Conservation (phyloP, 495 filamentous ascomycete genomes). For the Xylaria flabelliformis region DNA sequence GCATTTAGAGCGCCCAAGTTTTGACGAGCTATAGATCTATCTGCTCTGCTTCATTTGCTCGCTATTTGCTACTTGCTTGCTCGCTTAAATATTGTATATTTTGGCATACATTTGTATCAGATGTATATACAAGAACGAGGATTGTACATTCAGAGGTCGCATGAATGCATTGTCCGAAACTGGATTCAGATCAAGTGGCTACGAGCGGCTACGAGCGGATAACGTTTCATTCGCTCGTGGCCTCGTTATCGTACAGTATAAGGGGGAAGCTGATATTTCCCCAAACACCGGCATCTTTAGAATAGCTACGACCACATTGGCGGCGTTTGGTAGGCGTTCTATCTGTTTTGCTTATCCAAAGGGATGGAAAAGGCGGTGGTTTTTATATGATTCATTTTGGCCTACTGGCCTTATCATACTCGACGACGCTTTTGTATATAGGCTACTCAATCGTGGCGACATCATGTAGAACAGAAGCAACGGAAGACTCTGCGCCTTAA, state of each 20-base stretch:
- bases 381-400: neutral
- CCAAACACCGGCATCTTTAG: neutral
- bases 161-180: neutral
- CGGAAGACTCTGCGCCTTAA: neutral
- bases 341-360: neutral
- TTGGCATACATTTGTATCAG: constrained; percentile 9
- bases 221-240: neutral
- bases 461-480: neutral
- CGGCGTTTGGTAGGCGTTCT: constrained; percentile 20
- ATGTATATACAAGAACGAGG: constrained; percentile 13
- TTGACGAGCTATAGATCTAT: constrained; percentile 63
- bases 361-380: neutral
- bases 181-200: neutral
- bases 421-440: neutral
- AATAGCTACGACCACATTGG: constrained; percentile 1
- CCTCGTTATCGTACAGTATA: constrained; percentile 11
- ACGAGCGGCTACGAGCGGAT: neutral
- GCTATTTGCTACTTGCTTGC: neutral
- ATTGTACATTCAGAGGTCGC: neutral
- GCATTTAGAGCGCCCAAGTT: constrained; percentile 61
- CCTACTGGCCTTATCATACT: neutral
- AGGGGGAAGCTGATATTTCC: neutral
- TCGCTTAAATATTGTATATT: constrained; percentile 21
- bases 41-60: neutral
- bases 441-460: neutral